Evolutionary conservation across 2,329 filamentous ascomycete species (phyloP).

Genomic region (Cryphonectria parasitica): DNA sequence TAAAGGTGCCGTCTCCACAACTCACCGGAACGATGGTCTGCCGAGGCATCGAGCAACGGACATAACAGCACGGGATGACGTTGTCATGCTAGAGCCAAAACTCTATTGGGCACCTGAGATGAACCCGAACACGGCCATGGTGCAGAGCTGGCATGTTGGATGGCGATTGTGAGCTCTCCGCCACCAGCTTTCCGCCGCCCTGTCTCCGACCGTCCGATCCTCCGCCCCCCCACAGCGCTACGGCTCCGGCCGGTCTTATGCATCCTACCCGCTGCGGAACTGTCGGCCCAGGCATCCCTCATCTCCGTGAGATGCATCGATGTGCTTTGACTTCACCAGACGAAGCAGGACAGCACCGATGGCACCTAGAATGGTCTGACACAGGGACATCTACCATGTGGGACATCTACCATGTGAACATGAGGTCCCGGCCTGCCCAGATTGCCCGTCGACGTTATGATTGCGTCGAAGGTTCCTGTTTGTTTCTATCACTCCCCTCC

Average conservation of each 20-base stretch:
- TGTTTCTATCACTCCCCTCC: too few relatives aligned
- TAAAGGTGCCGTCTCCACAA: background rate
- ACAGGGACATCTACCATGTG: background rate
- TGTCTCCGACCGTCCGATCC: constrained; percentile 3
- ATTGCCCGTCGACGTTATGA: too few relatives aligned
- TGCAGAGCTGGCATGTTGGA: background rate
- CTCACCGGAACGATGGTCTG: background rate
- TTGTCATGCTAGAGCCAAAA: background rate
- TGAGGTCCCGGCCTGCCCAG: background rate
- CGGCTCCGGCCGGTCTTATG: background rate
- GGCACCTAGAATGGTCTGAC: background rate
- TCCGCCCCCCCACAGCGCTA: background rate
- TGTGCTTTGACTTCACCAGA: background rate
- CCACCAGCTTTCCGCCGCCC: background rate
- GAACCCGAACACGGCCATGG: background rate
- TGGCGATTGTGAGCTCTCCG: background rate
- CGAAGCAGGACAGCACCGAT: background rate
- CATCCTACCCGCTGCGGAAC: background rate
- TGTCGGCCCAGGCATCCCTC: background rate
- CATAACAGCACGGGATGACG: background rate
- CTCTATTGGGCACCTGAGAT: background rate
- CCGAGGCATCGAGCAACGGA: background rate
- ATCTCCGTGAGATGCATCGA: background rate
- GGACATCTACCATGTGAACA: too few relatives aligned
- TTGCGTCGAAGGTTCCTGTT: too few relatives aligned